These are phyloP conservation scores for Phlebiopsis flavidoalba DNA, from an alignment of 768 basidiomycete genomes.

Conservation along the genomic window DNA sequence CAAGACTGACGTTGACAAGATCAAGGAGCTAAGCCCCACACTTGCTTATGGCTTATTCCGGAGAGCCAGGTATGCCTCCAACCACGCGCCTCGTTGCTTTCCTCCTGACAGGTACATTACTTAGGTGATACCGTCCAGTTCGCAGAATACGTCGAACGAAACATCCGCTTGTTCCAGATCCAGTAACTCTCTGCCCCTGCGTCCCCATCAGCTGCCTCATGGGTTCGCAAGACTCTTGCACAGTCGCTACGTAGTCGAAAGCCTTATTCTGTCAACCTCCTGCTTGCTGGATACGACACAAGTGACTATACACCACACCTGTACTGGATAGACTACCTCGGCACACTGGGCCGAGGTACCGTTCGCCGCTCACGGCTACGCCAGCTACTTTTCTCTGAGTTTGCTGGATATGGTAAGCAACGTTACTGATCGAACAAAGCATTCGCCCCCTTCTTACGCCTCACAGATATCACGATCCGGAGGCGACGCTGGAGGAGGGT, in stretches of 20 bases:
- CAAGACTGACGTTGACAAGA: constrained; percentile 96
- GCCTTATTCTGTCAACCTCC: constrained; percentile 88
- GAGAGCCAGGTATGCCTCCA: constrained; percentile 71
- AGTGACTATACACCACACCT: constrained; percentile 67
- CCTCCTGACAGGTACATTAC: neutral
- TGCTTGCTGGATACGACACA: constrained; percentile 89
- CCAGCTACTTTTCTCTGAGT: constrained; percentile 86
- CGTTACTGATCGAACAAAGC: neutral
- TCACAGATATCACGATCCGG: constrained; percentile 83
- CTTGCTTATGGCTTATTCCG: constrained; percentile 91
- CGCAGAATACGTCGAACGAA: constrained; percentile 93
- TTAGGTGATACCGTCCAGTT: constrained; percentile 95
- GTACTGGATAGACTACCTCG: constrained; percentile 97
- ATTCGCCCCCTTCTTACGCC: neutral
- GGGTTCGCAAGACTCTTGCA: constrained; percentile 90
- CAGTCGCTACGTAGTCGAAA: constrained; percentile 82
- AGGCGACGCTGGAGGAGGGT: constrained; percentile 81
- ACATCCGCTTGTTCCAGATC: constrained; percentile 94
- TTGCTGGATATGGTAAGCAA: constrained; percentile 79
- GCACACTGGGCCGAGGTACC: constrained; percentile 85
- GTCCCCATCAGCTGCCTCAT: constrained; percentile 91
- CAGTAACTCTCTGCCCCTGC: constrained; percentile 86
- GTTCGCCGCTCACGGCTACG: constrained; percentile 95
- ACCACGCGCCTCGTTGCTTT: neutral
- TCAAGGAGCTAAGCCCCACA: constrained; percentile 87